Evolutionary conservation across 2,329 filamentous ascomycete species (phyloP), one percentile per base, ranked within the genome.

Genomic region (Akanthomyces lecanii): DNA sequence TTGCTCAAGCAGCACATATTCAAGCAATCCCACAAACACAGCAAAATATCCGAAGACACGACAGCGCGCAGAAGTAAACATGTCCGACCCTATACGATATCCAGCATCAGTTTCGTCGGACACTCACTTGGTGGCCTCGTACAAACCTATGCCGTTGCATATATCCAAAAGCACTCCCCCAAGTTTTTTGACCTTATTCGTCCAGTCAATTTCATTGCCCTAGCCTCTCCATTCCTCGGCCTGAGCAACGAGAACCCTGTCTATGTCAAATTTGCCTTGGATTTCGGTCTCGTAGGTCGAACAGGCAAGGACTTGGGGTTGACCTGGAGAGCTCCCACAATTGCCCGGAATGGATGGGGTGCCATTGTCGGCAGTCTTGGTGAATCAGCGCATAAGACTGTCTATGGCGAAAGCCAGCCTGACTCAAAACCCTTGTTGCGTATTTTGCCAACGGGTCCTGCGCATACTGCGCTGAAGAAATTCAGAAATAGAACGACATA

Each of bases 221-320:
- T 98, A 68, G 93, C 94, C 18, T 89, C 93, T 0, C 94, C 94
- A 0, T 92, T 97, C 67, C 78, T 98, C 1, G 94, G 94, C 0
- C 79, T 98, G 44, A 98, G 94, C 75, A 97, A 99, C 73, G 95
- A 99, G 73, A 99, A 99, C 69, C 95, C 95, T 0, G 82, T 98
- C 63, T 99, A 99, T 73, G 91, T 99, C 75, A 96, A 93, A 71
- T 98, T 99, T 74, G 95, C 95, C 0, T 80, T 99, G 4, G 95
- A 99, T 73, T 96, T 98, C 77, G 95, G 95, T 0, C 82, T 99
- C 1, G 94, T 99, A 16, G 95, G 95, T n/a, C 85, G 94, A 61
- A 97, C 95, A 3, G 95, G 95, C 8, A 92, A 98, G 74, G 95
- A 99, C 77, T 82, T 99, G 10, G 95, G 95, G 25, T 79, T 99